Evolutionary conservation across 257 asterid genomes (phyloP), one percentile per base, ranked within the genome.

Genomic region (Ballota nigra): DNA sequence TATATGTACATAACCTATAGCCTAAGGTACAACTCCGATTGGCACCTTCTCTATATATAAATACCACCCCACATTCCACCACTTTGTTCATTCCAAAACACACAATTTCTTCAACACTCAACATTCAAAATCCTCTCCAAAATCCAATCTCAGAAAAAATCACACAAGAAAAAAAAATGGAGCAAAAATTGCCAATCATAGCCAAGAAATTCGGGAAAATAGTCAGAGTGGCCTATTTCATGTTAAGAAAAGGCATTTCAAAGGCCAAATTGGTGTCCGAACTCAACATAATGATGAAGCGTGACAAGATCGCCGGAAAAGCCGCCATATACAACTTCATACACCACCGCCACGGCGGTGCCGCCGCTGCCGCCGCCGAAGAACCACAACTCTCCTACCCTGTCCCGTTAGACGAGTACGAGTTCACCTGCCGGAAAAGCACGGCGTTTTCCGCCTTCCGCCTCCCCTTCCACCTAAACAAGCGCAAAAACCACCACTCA

Each of bases 301-400:
- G 96, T 3, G 86, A 94, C 78, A 92, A 92, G 74, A 74, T 90
- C 5, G 96, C 96, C 52, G 91, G 98, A 0, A 92, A 92, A 69
- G 80, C 84, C 3, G 86, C 95, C 60, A 68, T 90, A 8, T 91
- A 92, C 15, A 86, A 85, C 62, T 90, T 90, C 83, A 73, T 90
- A 85, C 75, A 71, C 78, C 43, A 56, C 83, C 77, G 56, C 83
- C 36, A 51, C 84, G 20, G 31, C n/a, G n/a, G n/a, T n/a, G n/a
- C n/a, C 77, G 67, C 22, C 83, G 15, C 71, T 66, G 10, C 77
- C 74, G 10, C 80, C 71, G 68, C 81, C 10, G 51, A 69, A 26
- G 71, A 51, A 8, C 58, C 64, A 8, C 81, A 53, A 7, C 56
- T 58, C 33, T 62, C 75, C 4, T 72, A 69, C 74, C 76, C 82